Conservation (phyloP, 2,329 filamentous ascomycete genomes). For the Fusarium longipes region DNA sequence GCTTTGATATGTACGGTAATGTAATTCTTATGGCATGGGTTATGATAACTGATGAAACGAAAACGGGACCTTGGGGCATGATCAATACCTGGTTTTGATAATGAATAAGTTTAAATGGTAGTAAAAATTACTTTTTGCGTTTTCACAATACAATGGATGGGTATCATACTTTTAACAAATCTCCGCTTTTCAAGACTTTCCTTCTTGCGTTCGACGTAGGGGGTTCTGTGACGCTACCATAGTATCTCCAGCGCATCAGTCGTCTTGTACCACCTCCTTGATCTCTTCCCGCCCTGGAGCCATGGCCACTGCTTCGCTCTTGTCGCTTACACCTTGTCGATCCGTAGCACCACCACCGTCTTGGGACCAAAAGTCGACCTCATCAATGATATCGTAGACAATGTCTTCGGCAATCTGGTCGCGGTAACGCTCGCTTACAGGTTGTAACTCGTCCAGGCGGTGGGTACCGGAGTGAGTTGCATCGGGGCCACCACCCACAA, state of each 20-base stretch:
- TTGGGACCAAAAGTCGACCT: conserved; percentile 89
- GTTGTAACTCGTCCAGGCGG: conserved; percentile 57
- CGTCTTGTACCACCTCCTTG: conserved; percentile 73
- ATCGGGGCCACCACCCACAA: conserved; percentile 60
- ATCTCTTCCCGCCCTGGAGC: conserved; percentile 66
- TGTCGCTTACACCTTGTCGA: conserved; percentile 57
- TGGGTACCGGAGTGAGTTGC: conserved; percentile 52
- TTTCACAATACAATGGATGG: conserved; percentile 47
- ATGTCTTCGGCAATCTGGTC: conserved; percentile 97
- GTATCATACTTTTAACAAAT: conserved; percentile 42
- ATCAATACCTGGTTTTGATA: conserved; percentile 25
- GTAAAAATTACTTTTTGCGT: conserved; percentile 28
- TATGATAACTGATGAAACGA: conserved; percentile 24
- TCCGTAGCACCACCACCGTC: conserved; percentile 67
- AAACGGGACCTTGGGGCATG: conserved; percentile 12
- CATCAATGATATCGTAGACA: conserved; percentile 92
- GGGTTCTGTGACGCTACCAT: background rate
- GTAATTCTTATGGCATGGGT: conserved; percentile 24
- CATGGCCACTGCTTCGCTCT: conserved; percentile 57
- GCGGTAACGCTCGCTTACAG: conserved; percentile 82
- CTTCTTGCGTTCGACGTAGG: background rate
- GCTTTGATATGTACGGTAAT: conserved; percentile 21
- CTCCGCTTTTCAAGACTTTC: background rate
- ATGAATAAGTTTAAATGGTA: conserved; percentile 24
- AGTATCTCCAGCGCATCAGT: conserved; percentile 51